phyloP scores from a whole-genome alignment of 306 rosid species.

The Cucumis cinereus region DNA sequence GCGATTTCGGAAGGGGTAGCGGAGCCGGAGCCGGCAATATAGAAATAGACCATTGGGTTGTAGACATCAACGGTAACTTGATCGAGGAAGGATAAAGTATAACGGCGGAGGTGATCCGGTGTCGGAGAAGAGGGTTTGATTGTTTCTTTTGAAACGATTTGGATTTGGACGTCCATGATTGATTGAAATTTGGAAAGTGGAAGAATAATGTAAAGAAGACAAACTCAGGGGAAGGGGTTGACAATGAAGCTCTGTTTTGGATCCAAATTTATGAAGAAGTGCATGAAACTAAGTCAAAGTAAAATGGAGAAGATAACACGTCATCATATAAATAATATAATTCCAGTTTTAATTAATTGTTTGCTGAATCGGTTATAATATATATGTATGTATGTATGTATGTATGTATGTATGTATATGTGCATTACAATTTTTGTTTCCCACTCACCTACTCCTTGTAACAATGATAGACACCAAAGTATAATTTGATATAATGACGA shows the following conservation, averaged over 20 bases:
- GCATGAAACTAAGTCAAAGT: neutral
- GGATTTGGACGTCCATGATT: neutral
- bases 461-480: neutral
- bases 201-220: neutral
- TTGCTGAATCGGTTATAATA: neutral
- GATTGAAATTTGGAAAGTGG: neutral
- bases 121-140: conserved; percentile 23
- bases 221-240: neutral
- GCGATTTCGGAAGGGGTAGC: neutral
- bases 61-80: conserved; percentile 16
- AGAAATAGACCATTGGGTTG: conserved; percentile 12
- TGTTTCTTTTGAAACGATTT: conserved; percentile 9
- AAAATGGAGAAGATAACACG: neutral
- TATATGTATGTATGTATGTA: no score
- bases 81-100: conserved; percentile 13
- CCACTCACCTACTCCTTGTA: neutral
- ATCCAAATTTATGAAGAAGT: neutral
- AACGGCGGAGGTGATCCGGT: conserved; percentile 15
- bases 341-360: no score
- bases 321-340: neutral
- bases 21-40: neutral
- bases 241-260: neutral
- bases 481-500: no score
- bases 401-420: no score
- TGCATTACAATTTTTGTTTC: neutral